Conservation (phyloP, 2,329 filamentous ascomycete species). For the Drechslerella coelobrocha region DNA sequence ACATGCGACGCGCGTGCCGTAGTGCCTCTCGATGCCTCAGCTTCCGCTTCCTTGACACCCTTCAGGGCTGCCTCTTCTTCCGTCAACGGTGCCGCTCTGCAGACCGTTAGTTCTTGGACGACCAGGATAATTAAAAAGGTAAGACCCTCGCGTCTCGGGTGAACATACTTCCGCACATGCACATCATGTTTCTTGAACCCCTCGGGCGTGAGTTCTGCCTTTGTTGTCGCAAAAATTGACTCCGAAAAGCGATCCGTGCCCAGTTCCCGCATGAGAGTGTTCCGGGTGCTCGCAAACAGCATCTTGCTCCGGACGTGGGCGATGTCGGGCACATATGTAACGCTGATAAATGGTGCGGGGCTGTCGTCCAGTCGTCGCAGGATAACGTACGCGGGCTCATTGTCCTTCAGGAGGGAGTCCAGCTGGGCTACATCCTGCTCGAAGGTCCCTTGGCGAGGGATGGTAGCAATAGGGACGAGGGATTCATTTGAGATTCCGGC, state of each 20-base stretch:
- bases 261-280: constrained; percentile 77
- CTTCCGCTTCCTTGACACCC: constrained; percentile 77
- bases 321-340: constrained; percentile 79
- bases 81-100: constrained; percentile 70
- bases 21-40: constrained; percentile 74
- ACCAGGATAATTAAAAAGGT: neutral
- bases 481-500: constrained; percentile 73
- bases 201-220: constrained; percentile 71
- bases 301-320: constrained; percentile 85
- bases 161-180: constrained; percentile 62
- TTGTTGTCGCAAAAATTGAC: constrained; percentile 73
- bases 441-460: constrained; percentile 67
- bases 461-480: constrained; percentile 68
- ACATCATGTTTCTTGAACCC: constrained; percentile 77
- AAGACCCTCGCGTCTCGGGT: neutral
- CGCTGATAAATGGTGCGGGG: constrained; percentile 68
- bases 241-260: constrained; percentile 80
- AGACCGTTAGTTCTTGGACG: constrained; percentile 1
- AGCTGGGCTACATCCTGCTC: constrained; percentile 69
- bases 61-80: constrained; percentile 76
- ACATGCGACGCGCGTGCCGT: constrained; percentile 64
- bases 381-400: constrained; percentile 75
- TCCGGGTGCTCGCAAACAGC: constrained; percentile 78
- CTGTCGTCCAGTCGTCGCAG: constrained; percentile 69
- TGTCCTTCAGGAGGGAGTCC: constrained; percentile 68